phyloP scores from a whole-genome alignment of 2,329 filamentous ascomycete genomes.

The Madurella fahalii region DNA sequence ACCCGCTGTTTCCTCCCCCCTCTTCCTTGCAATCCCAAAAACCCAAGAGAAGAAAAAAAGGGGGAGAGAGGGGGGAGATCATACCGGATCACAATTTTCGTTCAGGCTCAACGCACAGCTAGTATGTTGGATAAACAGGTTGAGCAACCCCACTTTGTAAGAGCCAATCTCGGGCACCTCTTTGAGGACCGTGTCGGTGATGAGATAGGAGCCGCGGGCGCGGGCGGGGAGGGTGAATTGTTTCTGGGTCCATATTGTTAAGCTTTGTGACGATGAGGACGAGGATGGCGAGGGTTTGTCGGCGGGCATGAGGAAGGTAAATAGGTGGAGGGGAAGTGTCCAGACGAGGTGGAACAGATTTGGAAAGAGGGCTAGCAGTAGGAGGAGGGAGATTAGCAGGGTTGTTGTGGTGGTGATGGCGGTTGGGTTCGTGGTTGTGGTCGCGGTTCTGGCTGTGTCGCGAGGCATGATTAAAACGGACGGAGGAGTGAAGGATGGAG shows the following conservation, averaged over 20 bases:
- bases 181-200: slow-evolving; percentile 70
- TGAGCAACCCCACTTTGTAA: slow-evolving; percentile 82
- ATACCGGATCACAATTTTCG: slow-evolving; percentile 78
- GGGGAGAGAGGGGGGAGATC: slow-evolving; percentile 36
- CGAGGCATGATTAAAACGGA: slow-evolving; percentile 8
- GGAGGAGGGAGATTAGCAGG: slow-evolving; percentile 43
- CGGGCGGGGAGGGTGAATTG: slow-evolving; percentile 72
- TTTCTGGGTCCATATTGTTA: slow-evolving; percentile 76
- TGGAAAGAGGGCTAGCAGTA: slow-evolving; percentile 52
- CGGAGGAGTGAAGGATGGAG: neutral
- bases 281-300: no score
- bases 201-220: slow-evolving; percentile 80
- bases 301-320: slow-evolving; percentile 19
- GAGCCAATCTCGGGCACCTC: slow-evolving; percentile 73
- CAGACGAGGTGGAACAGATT: slow-evolving; percentile 49
- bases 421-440: neutral
- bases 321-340: slow-evolving; percentile 43
- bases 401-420: slow-evolving; percentile 33
- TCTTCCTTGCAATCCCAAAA: neutral
- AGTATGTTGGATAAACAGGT: slow-evolving; percentile 94
- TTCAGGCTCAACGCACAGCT: slow-evolving; percentile 87
- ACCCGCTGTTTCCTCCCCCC: neutral
- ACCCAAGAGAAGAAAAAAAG: neutral
- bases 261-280: slow-evolving; percentile 2
- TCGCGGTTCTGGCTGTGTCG: neutral